Percentiles rank a stretch among this genome's conserved stretches.
phyloP scores from a whole-genome alignment of 192 early-diverging fungal genomes.

The Helicostylum pulchrum region DNA sequence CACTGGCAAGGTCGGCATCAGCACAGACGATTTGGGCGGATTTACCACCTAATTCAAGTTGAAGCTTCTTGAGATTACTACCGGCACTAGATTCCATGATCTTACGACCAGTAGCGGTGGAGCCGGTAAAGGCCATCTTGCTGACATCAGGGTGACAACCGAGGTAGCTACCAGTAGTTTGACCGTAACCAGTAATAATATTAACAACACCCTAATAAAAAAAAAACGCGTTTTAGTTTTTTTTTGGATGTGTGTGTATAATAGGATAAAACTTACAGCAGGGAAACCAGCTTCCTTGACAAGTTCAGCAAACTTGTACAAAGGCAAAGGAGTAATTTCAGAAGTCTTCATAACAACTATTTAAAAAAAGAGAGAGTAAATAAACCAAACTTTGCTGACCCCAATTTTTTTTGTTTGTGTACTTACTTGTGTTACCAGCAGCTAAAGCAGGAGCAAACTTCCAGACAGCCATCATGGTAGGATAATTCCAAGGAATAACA shows the following conservation, averaged over 20 bases:
- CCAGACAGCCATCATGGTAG: conserved; percentile 59
- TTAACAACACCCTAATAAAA: conserved; percentile 68
- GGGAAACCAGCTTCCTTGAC: conserved; percentile 72
- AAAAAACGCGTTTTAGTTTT: not conserved
- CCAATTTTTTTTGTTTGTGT: not conserved
- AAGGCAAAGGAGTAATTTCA: conserved; percentile 61
- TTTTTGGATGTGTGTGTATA: too few species aligned
- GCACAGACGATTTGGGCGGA: conserved; percentile 21
- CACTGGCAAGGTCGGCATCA: conserved; percentile 20
- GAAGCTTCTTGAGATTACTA: conserved; percentile 24
- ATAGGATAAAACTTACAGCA: conserved; percentile 26
- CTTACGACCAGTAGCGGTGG: conserved; percentile 3
- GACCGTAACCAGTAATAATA: conserved; percentile 76
- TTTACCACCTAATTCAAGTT: conserved; percentile 24
- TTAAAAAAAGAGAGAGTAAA: not conserved
- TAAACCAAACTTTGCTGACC: not conserved
- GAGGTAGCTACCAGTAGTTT: conserved; percentile 49
- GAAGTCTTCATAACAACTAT: conserved; percentile 76
- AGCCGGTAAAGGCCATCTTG: conserved; percentile 58
- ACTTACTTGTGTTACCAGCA: conserved; percentile 58
- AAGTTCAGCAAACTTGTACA: conserved; percentile 61
- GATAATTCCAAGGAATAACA: conserved; percentile 75
- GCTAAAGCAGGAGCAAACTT: conserved; percentile 81
- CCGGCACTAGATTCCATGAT: conserved; percentile 11
- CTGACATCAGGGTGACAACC: conserved; percentile 50